Conservation (phyloP, 1,284 basidiomycete genomes). For the Wallemia ichthyophaga region DNA sequence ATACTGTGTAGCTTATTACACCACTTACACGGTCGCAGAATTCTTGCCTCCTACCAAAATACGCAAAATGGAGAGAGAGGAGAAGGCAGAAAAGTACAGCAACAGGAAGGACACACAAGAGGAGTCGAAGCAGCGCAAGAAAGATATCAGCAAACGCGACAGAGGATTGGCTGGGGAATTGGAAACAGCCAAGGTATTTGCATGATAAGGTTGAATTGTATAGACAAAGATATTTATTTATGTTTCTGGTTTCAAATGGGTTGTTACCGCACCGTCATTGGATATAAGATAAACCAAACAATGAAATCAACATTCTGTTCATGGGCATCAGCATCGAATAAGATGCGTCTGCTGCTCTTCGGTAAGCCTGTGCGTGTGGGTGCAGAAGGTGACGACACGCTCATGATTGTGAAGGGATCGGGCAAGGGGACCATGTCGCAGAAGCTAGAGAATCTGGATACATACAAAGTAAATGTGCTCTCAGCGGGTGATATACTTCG, state of each 20-base stretch:
- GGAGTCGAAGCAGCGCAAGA: conserved; percentile 3
- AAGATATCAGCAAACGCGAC: conserved; percentile 4
- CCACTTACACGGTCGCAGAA: too few relatives aligned
- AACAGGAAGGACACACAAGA: conserved; percentile 6
- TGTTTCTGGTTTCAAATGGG: too few relatives aligned
- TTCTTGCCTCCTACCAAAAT: conserved; percentile 8
- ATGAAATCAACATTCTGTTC: background rate
- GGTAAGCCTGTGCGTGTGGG: conserved; percentile 29
- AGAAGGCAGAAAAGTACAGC: conserved; percentile 8
- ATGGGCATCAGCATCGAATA: background rate
- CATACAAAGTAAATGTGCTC: conserved; percentile 35
- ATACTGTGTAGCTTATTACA: too few relatives aligned
- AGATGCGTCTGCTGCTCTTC: conserved; percentile 42
- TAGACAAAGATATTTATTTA: too few relatives aligned
- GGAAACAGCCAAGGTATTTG: conserved; percentile 8
- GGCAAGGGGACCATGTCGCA: conserved; percentile 35
- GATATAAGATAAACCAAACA: too few relatives aligned
- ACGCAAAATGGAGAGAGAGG: conserved; percentile 3
- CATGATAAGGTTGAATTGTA: conserved; percentile 2
- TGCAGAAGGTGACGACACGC: too few relatives aligned
- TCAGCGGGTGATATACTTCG: conserved; percentile 53
- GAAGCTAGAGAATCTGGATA: conserved; percentile 34
- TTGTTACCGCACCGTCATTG: too few relatives aligned
- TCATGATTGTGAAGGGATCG: conserved; percentile 9
- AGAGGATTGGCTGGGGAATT: conserved; percentile 4